phyloP scores from a whole-genome alignment of 345 rosid species.

The Pelargonium nanum region DNA sequence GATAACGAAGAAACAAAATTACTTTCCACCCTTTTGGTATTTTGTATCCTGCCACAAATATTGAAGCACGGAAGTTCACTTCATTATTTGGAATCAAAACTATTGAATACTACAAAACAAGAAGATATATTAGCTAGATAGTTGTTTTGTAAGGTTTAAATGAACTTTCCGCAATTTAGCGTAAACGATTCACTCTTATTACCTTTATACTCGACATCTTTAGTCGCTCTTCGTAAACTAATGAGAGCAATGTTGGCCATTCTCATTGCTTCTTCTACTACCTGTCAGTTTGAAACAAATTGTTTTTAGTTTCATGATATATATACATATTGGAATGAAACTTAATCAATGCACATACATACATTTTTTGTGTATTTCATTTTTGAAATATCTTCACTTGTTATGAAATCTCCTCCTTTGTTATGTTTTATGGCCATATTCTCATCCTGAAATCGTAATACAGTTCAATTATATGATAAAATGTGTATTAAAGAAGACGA shows the following conservation, averaged over 20 bases:
- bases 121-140: too few relatives aligned
- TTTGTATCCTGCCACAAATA: conserved; percentile 14
- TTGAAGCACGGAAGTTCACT: too few relatives aligned
- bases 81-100: too few relatives aligned
- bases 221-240: conserved; percentile 10
- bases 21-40: conserved; percentile 34
- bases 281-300: conserved; percentile 13
- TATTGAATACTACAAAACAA: too few relatives aligned
- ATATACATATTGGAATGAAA: too few relatives aligned
- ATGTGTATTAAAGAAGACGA: too few relatives aligned
- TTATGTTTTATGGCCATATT: conserved; percentile 16
- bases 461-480: not conserved
- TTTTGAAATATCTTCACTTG: conserved; percentile 22
- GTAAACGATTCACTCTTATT: too few relatives aligned
- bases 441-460: conserved; percentile 19
- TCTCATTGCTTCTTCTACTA: conserved; percentile 34
- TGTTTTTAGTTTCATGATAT: too few relatives aligned
- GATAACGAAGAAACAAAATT: conserved; percentile 19
- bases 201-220: conserved; percentile 29
- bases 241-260: conserved; percentile 22
- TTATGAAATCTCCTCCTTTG: conserved; percentile 25
- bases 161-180: too few relatives aligned
- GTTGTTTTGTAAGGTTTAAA: too few relatives aligned
- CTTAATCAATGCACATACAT: too few relatives aligned
- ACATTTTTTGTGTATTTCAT: conserved; percentile 32